Conservation (phyloP, 169 alveolate genomes). For the Cytauxzoon felis region DNA sequence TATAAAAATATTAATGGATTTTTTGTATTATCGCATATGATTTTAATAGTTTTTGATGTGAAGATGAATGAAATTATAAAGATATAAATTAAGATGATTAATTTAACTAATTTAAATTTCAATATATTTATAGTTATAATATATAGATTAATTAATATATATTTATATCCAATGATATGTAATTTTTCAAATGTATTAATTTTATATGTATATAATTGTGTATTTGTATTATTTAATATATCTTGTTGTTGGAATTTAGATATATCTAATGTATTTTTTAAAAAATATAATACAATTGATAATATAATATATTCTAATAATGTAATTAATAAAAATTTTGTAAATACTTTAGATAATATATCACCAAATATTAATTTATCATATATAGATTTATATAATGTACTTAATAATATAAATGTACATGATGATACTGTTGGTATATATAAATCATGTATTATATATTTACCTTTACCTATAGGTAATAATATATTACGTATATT, state of each 20-base stretch:
- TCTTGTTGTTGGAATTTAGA: background rate
- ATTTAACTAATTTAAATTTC: slow-evolving; percentile 15
- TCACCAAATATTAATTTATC: slow-evolving; percentile 21
- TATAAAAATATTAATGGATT: slow-evolving; percentile 41
- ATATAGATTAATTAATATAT: slow-evolving; percentile 45
- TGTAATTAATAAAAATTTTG: slow-evolving; percentile 21
- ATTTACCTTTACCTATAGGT: slow-evolving; percentile 54
- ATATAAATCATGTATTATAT: slow-evolving; percentile 52
- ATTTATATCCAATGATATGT: slow-evolving; percentile 51
- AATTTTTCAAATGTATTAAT: slow-evolving; percentile 17
- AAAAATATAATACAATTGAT: slow-evolving; percentile 21
- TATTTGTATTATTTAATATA: too few species aligned
- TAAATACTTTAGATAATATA: slow-evolving; percentile 25
- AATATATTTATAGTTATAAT: slow-evolving; percentile 1
- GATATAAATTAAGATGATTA: slow-evolving; percentile 14
- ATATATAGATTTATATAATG: slow-evolving; percentile 6
- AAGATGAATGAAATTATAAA: slow-evolving; percentile 23
- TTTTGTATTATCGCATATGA: slow-evolving; percentile 13
- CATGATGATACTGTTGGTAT: slow-evolving; percentile 49
- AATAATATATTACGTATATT: slow-evolving; percentile 32
- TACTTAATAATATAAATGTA: slow-evolving; percentile 43
- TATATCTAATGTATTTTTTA: background rate
- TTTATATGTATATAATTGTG: too few species aligned
- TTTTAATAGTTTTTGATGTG: slow-evolving; percentile 28
- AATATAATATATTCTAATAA: slow-evolving; percentile 24